These are phyloP conservation scores for Aspergillus sclerotioniger DNA, from an alignment of 495 filamentous ascomycete species.

Conservation along the genomic window DNA sequence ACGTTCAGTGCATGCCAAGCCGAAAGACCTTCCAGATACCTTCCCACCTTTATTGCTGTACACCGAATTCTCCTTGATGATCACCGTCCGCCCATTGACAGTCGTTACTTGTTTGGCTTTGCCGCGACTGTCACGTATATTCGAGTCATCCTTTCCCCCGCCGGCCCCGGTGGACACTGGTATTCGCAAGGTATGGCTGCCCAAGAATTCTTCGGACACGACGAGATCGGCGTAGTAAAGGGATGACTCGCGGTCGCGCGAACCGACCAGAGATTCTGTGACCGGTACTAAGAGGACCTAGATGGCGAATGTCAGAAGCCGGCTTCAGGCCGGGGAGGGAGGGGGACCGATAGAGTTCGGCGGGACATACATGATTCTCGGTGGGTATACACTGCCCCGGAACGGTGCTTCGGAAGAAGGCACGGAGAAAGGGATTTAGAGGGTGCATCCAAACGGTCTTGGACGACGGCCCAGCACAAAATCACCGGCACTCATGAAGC, in stretches of 20 bases:
- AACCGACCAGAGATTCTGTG: slow-evolving; percentile 83
- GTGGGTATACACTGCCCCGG: slow-evolving; percentile 90
- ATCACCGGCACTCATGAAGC: slow-evolving; percentile 44
- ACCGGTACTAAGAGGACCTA: slow-evolving; percentile 90
- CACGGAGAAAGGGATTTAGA: slow-evolving; percentile 96
- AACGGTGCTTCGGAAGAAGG: slow-evolving; percentile 95
- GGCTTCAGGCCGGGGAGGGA: slow-evolving; percentile 19
- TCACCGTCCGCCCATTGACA: slow-evolving; percentile 86
- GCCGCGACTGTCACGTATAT: slow-evolving; percentile 82
- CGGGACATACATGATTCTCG: slow-evolving; percentile 72
- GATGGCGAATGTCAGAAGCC: slow-evolving; percentile 14
- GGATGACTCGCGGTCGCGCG: slow-evolving; percentile 85
- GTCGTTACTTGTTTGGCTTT: slow-evolving; percentile 94
- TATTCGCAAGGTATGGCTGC: slow-evolving; percentile 92
- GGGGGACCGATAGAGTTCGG: slow-evolving; percentile 5
- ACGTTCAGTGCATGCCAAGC: slow-evolving; percentile 18
- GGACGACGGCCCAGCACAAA: slow-evolving; percentile 46
- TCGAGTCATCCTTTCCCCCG: slow-evolving; percentile 65
- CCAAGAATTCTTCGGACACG: slow-evolving; percentile 88
- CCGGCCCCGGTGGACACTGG: slow-evolving; percentile 53
- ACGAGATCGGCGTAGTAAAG: slow-evolving; percentile 76
- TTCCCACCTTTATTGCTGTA: slow-evolving; percentile 91
- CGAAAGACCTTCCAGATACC: not conserved
- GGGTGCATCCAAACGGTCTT: slow-evolving; percentile 87
- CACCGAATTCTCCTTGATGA: slow-evolving; percentile 89